Evolutionary conservation across 805 yeast species (phyloP).

Genomic region (Candida tallmaniae): DNA sequence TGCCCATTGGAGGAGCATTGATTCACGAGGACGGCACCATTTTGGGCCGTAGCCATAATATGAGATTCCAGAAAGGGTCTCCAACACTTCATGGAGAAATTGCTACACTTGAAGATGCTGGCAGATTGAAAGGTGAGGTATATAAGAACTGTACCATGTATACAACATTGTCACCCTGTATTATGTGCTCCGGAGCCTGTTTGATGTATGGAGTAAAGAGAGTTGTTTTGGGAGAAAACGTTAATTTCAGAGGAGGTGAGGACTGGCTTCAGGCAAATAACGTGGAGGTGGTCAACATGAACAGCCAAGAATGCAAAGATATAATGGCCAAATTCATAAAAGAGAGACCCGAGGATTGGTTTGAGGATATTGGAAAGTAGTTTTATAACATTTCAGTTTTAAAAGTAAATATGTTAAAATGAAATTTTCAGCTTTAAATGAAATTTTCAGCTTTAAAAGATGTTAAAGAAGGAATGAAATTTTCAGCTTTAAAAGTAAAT

Average conservation of each 20-base stretch:
- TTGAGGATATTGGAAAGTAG: slow-evolving; percentile 69
- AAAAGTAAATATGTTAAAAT: neutral
- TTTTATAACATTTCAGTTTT: no score
- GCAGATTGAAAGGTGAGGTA: slow-evolving; percentile 73
- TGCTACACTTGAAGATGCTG: slow-evolving; percentile 83
- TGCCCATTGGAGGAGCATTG: slow-evolving; percentile 81
- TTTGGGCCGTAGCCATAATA: slow-evolving; percentile 85
- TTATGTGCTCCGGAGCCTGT: slow-evolving; percentile 95
- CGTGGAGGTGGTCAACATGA: slow-evolving; percentile 61
- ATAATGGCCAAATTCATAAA: slow-evolving; percentile 75
- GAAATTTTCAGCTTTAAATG: no score
- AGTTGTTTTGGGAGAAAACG: slow-evolving; percentile 86
- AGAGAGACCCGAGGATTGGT: slow-evolving; percentile 76
- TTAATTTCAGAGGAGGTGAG: slow-evolving; percentile 80
- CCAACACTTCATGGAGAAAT: slow-evolving; percentile 92
- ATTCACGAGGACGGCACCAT: slow-evolving; percentile 72
- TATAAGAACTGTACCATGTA: slow-evolving; percentile 87
- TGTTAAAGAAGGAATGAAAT: no score
- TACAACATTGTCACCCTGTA: slow-evolving; percentile 89
- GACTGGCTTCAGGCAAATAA: slow-evolving; percentile 63
- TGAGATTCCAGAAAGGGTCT: slow-evolving; percentile 79
- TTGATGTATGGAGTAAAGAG: slow-evolving; percentile 83
- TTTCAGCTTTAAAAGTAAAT: no score
- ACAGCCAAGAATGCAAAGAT: slow-evolving; percentile 58
- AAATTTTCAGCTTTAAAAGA: no score